Evolutionary conservation across 2,329 filamentous ascomycete species (phyloP).

Genomic region (Beauveria sp.): DNA sequence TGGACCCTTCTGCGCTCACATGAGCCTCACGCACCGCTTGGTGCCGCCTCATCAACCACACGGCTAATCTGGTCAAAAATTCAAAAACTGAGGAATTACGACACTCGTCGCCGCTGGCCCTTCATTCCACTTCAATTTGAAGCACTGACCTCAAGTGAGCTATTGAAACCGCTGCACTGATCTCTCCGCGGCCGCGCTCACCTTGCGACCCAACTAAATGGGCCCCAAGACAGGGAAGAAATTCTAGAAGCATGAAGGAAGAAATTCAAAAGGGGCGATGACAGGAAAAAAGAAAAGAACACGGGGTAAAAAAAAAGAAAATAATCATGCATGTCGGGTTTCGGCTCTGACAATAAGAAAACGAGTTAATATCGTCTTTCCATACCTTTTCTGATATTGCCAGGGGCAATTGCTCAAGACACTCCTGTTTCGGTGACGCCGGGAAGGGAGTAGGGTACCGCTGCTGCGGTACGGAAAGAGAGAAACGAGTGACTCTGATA

Average conservation of each 20-base stretch:
- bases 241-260: slow-evolving; percentile 7
- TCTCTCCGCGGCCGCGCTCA: not conserved
- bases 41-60: too few relatives aligned
- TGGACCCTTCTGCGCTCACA: not conserved
- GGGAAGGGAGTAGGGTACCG: not conserved
- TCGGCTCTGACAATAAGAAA: not conserved
- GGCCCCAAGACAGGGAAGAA: not conserved
- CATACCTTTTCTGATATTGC: not conserved
- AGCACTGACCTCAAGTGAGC: not conserved
- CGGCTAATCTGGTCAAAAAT: too few relatives aligned
- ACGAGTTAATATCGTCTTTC: not conserved
- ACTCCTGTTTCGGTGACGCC: not conserved
- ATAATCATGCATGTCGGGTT: not conserved
- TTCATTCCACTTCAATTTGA: not conserved
- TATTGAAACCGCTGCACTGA: slow-evolving; percentile 2
- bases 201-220: not conserved
- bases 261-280: not conserved
- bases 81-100: not conserved
- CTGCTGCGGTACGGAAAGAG: not conserved
- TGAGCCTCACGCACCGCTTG: not conserved
- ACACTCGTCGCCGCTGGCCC: not conserved
- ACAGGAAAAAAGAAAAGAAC: not conserved
- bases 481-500: not conserved
- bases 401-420: not conserved
- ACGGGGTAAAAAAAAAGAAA: not conserved